Evolutionary conservation across 495 filamentous ascomycete genomes (phyloP), one percentile per base, ranked within the genome.

Genomic region (Penicillium pancosmium): DNA sequence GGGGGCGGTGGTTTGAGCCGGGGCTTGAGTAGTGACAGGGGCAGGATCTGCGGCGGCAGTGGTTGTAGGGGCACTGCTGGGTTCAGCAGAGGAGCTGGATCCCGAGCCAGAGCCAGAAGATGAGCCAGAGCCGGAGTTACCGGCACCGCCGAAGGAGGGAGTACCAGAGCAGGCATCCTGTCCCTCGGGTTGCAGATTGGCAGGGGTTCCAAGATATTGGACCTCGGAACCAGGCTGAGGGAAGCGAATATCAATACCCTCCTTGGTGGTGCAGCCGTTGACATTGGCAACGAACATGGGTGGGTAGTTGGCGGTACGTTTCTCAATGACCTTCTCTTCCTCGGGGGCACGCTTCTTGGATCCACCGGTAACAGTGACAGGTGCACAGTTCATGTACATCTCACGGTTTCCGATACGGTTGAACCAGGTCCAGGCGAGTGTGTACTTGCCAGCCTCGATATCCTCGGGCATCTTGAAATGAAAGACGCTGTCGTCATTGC

Each of bases 331-430:
- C 46, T 48, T 16, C 3, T 23, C 12, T 69, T 76, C 59, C n/a
- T 55, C 48, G 27, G 36, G 48, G n/a, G 68, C 65, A 23, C 78
- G 72, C 71, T 80, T 81, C 35, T 64, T 68, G 15, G 74, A 65
- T 52, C 82, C 84, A 5, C 79, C 80, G 0, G 70, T 67, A 63
- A 96, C 79, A 6, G 80, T 83, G 56, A 93, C 78, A 1, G 88
- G 83, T 6, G 88, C 89, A 57, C 93, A 97, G 81, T 93, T 91
- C 92, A 95, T 96, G 80, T 96, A 96, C 84, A 95, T 91, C 71
- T 97, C 93, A 40, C 91, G 85, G 77, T 91, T 90, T 46, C 91
- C 91, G 59, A 92, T 74, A 52, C 85, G 85, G 82, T 97, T 97
- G 79, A 93, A 86, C 93, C 93, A 97, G 21, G 91, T 90, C 84